Conservation (phyloP, 2,329 filamentous ascomycete genomes). For the Diaporthe vaccinii region DNA sequence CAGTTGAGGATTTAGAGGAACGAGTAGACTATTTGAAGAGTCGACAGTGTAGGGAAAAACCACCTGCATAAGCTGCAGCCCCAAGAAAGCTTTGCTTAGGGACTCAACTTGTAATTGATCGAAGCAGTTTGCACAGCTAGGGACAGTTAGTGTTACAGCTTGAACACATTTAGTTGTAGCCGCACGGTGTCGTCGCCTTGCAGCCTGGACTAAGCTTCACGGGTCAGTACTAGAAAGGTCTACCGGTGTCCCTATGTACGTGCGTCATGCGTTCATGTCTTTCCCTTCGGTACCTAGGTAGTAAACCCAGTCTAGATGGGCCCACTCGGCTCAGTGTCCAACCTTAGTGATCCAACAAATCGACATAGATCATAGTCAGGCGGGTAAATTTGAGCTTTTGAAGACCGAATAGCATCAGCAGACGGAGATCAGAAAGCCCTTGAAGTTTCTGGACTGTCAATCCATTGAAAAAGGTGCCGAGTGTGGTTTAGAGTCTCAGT, state of each 20-base stretch:
- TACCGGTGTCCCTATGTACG: background rate
- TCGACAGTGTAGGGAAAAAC: background rate
- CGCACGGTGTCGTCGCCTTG: background rate
- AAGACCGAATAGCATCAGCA: background rate
- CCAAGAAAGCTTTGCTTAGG: background rate
- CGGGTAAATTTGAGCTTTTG: background rate
- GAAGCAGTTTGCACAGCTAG: too few species aligned
- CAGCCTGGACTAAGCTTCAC: background rate
- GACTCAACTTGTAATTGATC: background rate
- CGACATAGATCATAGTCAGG: background rate
- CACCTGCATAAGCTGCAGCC: background rate
- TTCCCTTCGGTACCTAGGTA: background rate
- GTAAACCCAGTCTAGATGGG: background rate
- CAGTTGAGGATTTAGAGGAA: too few species aligned
- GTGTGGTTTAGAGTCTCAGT: background rate
- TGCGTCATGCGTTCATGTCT: background rate
- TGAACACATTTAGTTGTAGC: background rate
- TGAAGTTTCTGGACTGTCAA: background rate
- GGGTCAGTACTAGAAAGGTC: background rate
- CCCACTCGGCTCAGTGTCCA: background rate
- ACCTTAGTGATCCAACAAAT: background rate
- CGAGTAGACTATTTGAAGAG: too few species aligned
- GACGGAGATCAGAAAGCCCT: rapidly evolving
- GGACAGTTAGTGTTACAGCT: background rate
- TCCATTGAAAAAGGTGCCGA: background rate